Conservation (phyloP, 176 grass and related monocot genomes). For the Themeda triandra region DNA sequence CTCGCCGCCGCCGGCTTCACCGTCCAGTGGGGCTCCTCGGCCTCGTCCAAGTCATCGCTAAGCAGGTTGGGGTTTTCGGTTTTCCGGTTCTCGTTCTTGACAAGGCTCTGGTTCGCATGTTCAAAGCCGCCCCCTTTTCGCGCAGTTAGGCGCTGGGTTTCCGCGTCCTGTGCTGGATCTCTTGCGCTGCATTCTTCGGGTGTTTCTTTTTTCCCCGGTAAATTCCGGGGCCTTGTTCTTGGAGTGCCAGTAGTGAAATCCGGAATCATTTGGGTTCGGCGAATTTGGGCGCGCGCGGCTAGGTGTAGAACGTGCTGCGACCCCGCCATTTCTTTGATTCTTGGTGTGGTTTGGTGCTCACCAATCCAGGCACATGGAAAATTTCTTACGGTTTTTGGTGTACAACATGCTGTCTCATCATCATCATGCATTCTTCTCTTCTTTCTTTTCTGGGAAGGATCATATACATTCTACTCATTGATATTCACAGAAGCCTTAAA, state of each 20-base stretch:
- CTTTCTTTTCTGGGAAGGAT: neutral
- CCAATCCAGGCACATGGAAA: too few species aligned
- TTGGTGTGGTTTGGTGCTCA: neutral
- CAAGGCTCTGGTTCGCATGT: too few species aligned
- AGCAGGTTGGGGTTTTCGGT: too few species aligned
- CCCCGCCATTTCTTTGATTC: neutral
- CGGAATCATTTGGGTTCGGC: neutral
- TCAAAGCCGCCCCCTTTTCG: too few species aligned
- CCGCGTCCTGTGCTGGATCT: neutral
- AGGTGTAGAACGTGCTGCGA: neutral
- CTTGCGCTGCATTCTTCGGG: neutral
- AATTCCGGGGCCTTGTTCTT: neutral
- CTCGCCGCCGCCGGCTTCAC: conserved; percentile 43
- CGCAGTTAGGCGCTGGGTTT: too few species aligned
- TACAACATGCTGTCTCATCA: too few species aligned
- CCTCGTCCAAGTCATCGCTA: too few species aligned
- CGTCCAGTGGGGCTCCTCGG: conserved; percentile 44
- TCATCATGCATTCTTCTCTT: neutral
- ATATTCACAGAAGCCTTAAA: neutral
- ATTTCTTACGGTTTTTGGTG: too few species aligned
- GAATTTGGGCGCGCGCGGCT: neutral
- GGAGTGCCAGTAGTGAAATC: neutral
- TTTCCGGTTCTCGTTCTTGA: too few species aligned
- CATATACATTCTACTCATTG: neutral
- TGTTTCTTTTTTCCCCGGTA: neutral